Conservation (phyloP, 306 rosid species). For the Trichosanthes truncata region DNA sequence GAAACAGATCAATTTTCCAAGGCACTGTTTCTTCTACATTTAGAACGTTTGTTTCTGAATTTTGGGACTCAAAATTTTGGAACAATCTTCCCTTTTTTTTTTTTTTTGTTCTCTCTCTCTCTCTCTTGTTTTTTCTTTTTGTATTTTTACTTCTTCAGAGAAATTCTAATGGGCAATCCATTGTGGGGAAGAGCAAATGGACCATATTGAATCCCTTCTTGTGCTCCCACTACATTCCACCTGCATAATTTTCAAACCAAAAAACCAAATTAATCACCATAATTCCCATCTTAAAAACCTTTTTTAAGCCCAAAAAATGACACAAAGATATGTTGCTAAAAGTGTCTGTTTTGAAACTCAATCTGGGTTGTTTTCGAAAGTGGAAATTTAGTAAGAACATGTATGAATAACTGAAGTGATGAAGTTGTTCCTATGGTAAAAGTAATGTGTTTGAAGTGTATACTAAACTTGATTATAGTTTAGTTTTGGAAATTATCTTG, state of each 20-base stretch:
- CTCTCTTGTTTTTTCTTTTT: neutral
- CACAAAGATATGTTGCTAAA: no score
- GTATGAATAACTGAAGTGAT: neutral
- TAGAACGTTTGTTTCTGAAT: neutral
- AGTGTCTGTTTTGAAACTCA: neutral
- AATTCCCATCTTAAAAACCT: neutral
- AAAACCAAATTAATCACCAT: neutral
- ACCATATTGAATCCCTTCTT: constrained; percentile 88
- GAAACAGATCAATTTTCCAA: neutral
- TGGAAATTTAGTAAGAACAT: neutral
- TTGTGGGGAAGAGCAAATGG: constrained; percentile 96
- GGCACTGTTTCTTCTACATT: neutral
- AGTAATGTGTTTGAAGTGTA: no score
- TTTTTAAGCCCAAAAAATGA: no score
- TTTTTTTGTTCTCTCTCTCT: neutral
- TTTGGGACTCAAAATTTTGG: neutral
- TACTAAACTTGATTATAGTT: no score
- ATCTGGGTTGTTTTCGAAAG: no score
- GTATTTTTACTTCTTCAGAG: constrained; percentile 29
- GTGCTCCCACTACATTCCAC: constrained; percentile 59
- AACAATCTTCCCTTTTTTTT: no score
- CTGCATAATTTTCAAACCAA: constrained; percentile 23
- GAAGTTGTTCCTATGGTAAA: no score
- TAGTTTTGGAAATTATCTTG: no score
- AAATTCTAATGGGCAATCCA: constrained; percentile 74